Evolutionary conservation across 495 filamentous ascomycete species (phyloP), one percentile per base, ranked within the genome.

Genomic region (Penicillium cosmopolitanum): DNA sequence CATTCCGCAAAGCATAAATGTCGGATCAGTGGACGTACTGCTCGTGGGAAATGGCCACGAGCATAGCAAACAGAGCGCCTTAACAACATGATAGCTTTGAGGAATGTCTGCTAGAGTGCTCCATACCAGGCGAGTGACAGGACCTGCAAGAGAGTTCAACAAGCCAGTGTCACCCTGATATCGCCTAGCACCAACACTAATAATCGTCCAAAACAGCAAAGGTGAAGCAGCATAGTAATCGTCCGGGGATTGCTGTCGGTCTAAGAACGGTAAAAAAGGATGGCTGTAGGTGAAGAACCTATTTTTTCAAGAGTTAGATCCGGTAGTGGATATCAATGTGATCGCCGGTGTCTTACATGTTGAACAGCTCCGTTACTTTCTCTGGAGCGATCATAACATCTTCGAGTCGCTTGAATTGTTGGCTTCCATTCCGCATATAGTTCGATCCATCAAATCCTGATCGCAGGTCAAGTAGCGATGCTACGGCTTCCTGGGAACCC

Each of bases 11-110:
- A 96, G 79, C 76, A 96, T 96, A 66, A 96, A 93, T 0, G 93
- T 96, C 2, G 92, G 91, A 70, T 97, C 93, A 7, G 85, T 85
- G 5, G 90, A 89, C 7, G 92, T 96, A 19, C 89, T 94, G 70
- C 88, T 93, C 4, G 88, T 91, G 5, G 93, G 93, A 21, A 96
- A 82, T 11, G 93, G 93, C 93, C 93, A 97, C 8, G 89, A 89
- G 74, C 93, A 97, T 40, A 97, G 79, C 25, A 97, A 70, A 72
- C 89, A 93, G 40, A 97, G 81, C 8, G 92, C 93, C 74, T 96
- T 96, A 62, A 96, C 90, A n/a, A 94, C 87, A 69, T 89, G 89
- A 66, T 96, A 93, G 66, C 83, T 95, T 64, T 92, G 90, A 15
- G 92, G 91, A 5, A 93, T 86, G 51, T 92, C 89, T 38, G 88